Percentiles rank a stretch among this genome's conserved stretches.
phyloP scores from a whole-genome alignment of 495 filamentous ascomycete species.

The Achaetomiella virescens region DNA sequence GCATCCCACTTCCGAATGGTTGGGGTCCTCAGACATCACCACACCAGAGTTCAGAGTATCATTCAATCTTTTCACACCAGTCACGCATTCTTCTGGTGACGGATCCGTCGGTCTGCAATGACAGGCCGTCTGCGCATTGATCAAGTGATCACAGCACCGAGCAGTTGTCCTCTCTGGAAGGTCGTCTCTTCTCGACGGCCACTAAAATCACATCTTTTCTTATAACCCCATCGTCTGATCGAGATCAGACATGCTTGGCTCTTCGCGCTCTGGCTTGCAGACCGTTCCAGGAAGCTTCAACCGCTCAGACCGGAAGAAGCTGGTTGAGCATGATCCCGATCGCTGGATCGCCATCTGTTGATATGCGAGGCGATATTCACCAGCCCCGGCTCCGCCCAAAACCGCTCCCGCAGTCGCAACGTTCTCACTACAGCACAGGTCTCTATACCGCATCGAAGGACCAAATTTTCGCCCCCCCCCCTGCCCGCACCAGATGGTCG shows the following conservation, averaged over 20 bases:
- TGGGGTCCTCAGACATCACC: not conserved
- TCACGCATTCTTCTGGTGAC: too few relatives aligned
- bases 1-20: not conserved
- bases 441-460: too few relatives aligned
- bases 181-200: slow-evolving; percentile 1
- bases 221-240: slow-evolving; percentile 2
- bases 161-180: not conserved
- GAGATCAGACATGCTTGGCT: not conserved
- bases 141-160: not conserved
- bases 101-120: too few relatives aligned
- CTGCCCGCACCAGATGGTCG: too few relatives aligned
- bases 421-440: too few relatives aligned
- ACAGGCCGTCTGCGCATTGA: too few relatives aligned
- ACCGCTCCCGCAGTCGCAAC: not conserved
- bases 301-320: not conserved
- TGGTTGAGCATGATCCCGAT: slow-evolving; percentile 7
- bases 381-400: not conserved
- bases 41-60: too few relatives aligned
- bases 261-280: not conserved
- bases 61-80: too few relatives aligned
- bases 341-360: not conserved
- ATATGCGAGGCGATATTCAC: slow-evolving; percentile 14
- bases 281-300: not conserved
- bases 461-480: too few relatives aligned
- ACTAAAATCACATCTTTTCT: slow-evolving; percentile 1